A percentile compares a stretch with the other conserved stretches of the same genome.
Conservation (phyloP, 371 early-diverging fungal species). For the Entomophthora muscae region DNA sequence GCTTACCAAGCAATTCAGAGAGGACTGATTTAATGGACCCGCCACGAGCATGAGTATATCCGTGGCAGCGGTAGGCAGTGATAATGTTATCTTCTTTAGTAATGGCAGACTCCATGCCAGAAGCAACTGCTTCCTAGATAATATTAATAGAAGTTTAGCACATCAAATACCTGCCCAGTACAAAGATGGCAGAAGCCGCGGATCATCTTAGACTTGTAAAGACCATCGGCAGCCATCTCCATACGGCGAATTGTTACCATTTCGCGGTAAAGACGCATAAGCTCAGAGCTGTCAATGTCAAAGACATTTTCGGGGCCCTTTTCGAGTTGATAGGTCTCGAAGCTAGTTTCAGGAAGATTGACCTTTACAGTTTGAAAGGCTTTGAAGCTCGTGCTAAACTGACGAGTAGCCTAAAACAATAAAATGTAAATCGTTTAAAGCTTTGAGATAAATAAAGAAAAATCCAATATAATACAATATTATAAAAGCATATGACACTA, state of each 20-base stretch:
- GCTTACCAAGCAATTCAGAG: constrained; percentile 58
- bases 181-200: constrained; percentile 99
- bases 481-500: not conserved
- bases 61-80: constrained; percentile 99
- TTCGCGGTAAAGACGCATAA: constrained; percentile 65
- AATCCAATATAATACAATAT: not conserved
- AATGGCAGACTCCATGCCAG: constrained; percentile 86
- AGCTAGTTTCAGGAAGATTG: constrained; percentile 6
- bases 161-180: constrained; percentile 76
- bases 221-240: constrained; percentile 86
- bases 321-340: constrained; percentile 1
- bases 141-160: not conserved
- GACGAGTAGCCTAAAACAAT: constrained; percentile 1
- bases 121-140: constrained; percentile 82
- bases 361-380: not conserved
- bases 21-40: constrained; percentile 51
- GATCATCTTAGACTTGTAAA: constrained; percentile 93
- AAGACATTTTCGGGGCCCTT: constrained; percentile 41
- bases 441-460: not conserved
- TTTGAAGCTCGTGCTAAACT: not conserved
- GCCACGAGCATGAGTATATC: constrained; percentile 88
- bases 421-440: not conserved
- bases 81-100: constrained; percentile 82
- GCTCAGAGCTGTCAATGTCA: constrained; percentile 40
- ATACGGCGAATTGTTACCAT: constrained; percentile 83